Base-by-base conservation (phyloP, 1,139 yeast species). In the Yamadazyma sp. region DNA sequence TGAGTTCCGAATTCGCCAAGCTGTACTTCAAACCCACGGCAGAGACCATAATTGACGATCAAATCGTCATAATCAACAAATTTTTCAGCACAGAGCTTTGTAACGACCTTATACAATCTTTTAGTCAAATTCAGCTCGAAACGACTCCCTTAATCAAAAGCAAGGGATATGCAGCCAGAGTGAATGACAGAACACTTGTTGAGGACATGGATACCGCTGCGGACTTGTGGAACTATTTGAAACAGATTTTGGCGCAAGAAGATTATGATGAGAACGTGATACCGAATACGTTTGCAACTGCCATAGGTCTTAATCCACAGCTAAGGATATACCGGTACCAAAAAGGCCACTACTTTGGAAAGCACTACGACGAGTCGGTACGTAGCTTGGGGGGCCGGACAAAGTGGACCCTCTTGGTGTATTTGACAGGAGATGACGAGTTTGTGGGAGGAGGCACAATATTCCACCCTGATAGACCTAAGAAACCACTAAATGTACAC, bases 341-440 rank as follows among this genome's bases (percentile, higher is more conserved):
- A 4, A 67, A 69, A 42, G 86, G 85, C 0, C 85, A 81, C 44
- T 79, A 73, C 54, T 81, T 81, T 49, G 83, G 79, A 4, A 69
- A 75, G 46, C 87, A 81, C 53, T 81, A 79, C 49, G 87, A 81
- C 49, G 87, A 81, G 35, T 67, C 79, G 9, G 83, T 79, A 1
- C 38, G 40, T 9, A 33, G 36, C 5, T 23, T 36, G 15, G 45
- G 54, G 30, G 79, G 79, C 2, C 54, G 43, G 10, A 80, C 86
- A 0, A 68, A 63, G 43, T 80, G 87, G 87, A 81, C 87, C 0
- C 55, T 81, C 25, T 61, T 81, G 34, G 63, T 81, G 1, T 81
- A 81, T 49, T 60, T 81, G 32, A 77, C 83, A 1, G 87, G 83
- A 0, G 75, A 62, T 31, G 77, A 74, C 1, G 81, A 77, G 31